Percentiles rank a stretch among this genome's conserved stretches.
Conservation (phyloP, 2,329 filamentous ascomycete genomes). For the Trichoderma guizhouense region DNA sequence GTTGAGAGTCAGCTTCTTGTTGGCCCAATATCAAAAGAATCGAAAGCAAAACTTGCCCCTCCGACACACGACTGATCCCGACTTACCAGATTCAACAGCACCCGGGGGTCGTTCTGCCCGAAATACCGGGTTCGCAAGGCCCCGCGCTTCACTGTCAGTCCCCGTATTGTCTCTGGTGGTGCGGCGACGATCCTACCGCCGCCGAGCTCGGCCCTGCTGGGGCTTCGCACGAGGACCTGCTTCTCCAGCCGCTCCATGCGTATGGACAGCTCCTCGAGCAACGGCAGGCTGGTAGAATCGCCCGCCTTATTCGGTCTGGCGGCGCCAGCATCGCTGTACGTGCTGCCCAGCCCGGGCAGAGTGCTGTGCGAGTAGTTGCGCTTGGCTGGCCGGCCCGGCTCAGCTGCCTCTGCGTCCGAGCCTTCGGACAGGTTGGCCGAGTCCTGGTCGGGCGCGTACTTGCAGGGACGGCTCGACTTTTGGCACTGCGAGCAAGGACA, state of each 20-base stretch:
- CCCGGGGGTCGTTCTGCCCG: slow-evolving; percentile 51
- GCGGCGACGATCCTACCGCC: slow-evolving; percentile 33
- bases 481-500: slow-evolving; percentile 57
- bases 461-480: slow-evolving; percentile 53
- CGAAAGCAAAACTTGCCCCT: not conserved
- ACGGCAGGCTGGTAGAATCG: slow-evolving; percentile 31
- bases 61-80: not conserved
- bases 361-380: slow-evolving; percentile 32
- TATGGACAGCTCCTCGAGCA: slow-evolving; percentile 46
- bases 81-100: slow-evolving; percentile 52
- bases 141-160: slow-evolving; percentile 48
- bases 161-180: slow-evolving; percentile 45
- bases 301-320: slow-evolving; percentile 32
- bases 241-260: slow-evolving; percentile 55
- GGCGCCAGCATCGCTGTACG: slow-evolving; percentile 25
- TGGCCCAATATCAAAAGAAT: slow-evolving; percentile 12
- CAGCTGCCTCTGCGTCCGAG: slow-evolving; percentile 41
- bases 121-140: slow-evolving; percentile 49
- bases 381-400: slow-evolving; percentile 37
- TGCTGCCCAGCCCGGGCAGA: slow-evolving; percentile 24
- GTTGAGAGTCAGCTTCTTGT: not conserved
- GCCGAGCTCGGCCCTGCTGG: slow-evolving; percentile 37
- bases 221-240: slow-evolving; percentile 42
- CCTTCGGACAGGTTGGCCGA: slow-evolving; percentile 46
- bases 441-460: slow-evolving; percentile 50